Base-by-base conservation (phyloP, 2,329 filamentous ascomycete species). In the Furcasterigmium furcatum region DNA sequence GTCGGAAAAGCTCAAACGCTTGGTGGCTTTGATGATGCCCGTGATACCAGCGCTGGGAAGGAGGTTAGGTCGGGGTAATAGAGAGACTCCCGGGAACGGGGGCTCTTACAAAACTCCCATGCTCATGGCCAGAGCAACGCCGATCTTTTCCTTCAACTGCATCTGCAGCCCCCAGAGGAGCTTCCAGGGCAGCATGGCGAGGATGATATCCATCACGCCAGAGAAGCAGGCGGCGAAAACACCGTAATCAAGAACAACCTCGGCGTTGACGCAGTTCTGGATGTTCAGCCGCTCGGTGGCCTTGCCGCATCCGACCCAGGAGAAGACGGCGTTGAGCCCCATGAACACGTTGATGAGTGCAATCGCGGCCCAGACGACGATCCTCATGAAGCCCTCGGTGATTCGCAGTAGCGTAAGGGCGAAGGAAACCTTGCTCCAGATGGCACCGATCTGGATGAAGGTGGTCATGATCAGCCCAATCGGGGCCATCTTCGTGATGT, bases 31-130 rank as follows among this genome's bases (percentile, higher is more conserved):
- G 30, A 32, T 32, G 30, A 32, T 32, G 30, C 30, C 30, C 3
- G 30, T 32, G 30, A 32, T 32, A 12, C 30, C 30, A 19, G 21
- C 12, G 16, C 22, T 22, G 34, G 14, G 30, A 43, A 32, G 14
- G 19, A 14, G 16, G 19, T 14, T 52, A 27, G 38, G 4, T 14
- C 22, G 9, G 14, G 5, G 10, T 5, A 9, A 41, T 14, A 9
- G 4, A 14, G 9, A 29, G 21, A 9, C 1, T n/a, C 19, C 9
- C 16, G 39, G n/a, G 10, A 19, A 16, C 14, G n/a, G n/a, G n/a
- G n/a, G n/a, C n/a, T 18, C 62, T 52, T 53, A 68, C 66, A 72
- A 66, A 3, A 72, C 46, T 2, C 69, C 69, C 55, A 71, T 64
- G 50, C 65, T 68, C 70, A 72, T 71, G 9, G 69, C 68, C 2